These are phyloP conservation scores for Phaseolus lunatus DNA, from an alignment of 306 rosid species.

Conservation along the genomic window DNA sequence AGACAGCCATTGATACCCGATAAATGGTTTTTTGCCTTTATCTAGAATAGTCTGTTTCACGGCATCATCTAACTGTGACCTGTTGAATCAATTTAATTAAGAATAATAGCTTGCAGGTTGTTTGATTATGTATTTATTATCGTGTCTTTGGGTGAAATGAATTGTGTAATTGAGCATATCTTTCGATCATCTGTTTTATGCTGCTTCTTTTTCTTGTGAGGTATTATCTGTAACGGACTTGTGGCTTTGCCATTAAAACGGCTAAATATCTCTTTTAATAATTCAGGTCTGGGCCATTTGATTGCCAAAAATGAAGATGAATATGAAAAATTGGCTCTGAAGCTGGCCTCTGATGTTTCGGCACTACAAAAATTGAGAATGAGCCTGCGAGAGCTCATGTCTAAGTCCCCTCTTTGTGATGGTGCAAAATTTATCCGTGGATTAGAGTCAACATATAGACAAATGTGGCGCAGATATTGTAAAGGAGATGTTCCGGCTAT, in stretches of 20 bases:
- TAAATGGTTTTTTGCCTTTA: constrained; percentile 2
- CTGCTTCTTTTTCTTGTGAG: background rate
- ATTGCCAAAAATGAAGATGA: constrained; percentile 89
- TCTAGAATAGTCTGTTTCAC: constrained; percentile 2
- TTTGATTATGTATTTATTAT: background rate
- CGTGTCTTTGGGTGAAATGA: background rate
- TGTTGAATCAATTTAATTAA: background rate
- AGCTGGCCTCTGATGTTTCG: constrained; percentile 86
- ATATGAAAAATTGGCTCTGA: constrained; percentile 79
- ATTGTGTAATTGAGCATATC: background rate
- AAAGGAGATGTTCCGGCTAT: constrained; percentile 91
- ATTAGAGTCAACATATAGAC: constrained; percentile 73
- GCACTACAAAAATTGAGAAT: constrained; percentile 77
- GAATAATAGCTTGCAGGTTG: background rate
- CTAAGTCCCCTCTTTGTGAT: constrained; percentile 85
- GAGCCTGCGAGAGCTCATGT: constrained; percentile 86
- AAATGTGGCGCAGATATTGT: constrained; percentile 90
- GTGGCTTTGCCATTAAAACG: constrained; percentile 27
- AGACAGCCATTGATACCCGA: no score
- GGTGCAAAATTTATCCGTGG: constrained; percentile 74
- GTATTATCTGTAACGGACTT: no score
- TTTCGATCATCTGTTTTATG: background rate
- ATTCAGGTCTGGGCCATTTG: constrained; percentile 73
- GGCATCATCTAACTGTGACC: background rate
- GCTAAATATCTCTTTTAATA: constrained; percentile 30